Evolutionary conservation across 371 early-diverging fungal genomes (phyloP).

Genomic region (Fennellomyces sp.): DNA sequence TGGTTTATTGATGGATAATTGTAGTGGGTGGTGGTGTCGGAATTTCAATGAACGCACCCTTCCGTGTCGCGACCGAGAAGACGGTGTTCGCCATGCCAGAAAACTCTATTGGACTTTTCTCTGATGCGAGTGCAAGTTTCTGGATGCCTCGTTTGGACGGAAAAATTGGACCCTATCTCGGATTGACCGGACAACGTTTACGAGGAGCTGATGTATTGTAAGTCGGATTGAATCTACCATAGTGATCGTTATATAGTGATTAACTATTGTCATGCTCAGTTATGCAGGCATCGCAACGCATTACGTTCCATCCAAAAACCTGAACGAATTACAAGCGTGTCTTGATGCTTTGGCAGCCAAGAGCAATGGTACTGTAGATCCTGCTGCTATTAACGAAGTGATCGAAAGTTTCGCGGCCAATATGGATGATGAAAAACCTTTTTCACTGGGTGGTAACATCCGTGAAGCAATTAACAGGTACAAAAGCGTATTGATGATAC

Average conservation of each 20-base stretch:
- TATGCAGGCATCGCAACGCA: constrained; percentile 93
- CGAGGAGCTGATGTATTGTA: constrained; percentile 85
- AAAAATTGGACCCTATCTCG: constrained; percentile 88
- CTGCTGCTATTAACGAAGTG: constrained; percentile 79
- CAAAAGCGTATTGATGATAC: too few species aligned
- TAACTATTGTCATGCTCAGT: background rate
- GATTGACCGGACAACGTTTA: constrained; percentile 82
- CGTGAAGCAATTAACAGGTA: constrained; percentile 76
- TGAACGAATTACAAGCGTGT: constrained; percentile 78
- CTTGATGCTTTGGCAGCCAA: constrained; percentile 75
- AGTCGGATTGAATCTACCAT: constrained; percentile 61
- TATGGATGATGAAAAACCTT: constrained; percentile 22
- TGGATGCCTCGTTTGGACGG: constrained; percentile 93
- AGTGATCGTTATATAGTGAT: background rate
- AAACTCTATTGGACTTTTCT: constrained; percentile 90
- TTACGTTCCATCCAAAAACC: constrained; percentile 87
- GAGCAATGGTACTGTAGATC: constrained; percentile 69
- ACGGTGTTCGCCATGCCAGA: constrained; percentile 95
- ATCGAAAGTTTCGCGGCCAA: constrained; percentile 89
- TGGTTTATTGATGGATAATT: too few species aligned
- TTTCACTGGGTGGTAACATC: constrained; percentile 61
- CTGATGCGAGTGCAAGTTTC: constrained; percentile 94
- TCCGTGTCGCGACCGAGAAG: constrained; percentile 93
- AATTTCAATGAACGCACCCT: constrained; percentile 88
- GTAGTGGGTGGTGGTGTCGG: constrained; percentile 96